Conservation (phyloP, 805 yeast genomes). For the Spathaspora gorwiae region DNA sequence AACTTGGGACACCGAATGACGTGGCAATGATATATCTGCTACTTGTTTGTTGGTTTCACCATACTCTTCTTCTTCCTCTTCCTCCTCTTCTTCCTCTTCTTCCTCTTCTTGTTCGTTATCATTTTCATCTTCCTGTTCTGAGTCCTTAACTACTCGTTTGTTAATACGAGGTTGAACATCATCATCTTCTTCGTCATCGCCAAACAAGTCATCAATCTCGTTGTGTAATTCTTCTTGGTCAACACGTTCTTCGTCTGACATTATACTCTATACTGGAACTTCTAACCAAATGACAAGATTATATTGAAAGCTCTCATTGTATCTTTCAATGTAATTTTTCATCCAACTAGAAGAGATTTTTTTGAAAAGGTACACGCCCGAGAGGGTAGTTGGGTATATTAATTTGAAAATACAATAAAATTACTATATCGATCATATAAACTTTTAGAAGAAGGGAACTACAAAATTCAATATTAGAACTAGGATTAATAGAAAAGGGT, state of each 20-base stretch:
- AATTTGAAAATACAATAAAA: no score
- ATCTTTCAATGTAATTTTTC: no score
- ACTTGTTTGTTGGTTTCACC: conserved; percentile 31
- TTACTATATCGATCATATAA: no score
- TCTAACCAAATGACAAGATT: no score
- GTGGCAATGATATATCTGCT: conserved; percentile 39
- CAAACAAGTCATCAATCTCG: conserved; percentile 34
- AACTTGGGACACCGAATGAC: conserved; percentile 42
- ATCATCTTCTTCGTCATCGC: conserved; percentile 20
- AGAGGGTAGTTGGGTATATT: no score
- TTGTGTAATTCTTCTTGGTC: conserved; percentile 12
- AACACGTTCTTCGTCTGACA: conserved; percentile 22
- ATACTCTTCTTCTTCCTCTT: conserved; percentile 24
- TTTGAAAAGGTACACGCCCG: no score
- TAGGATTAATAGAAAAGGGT: no score
- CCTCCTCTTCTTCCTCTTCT: conserved; percentile 10
- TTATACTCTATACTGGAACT: conserved; percentile 1
- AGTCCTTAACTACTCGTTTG: conserved; percentile 11
- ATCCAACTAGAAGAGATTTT: no score
- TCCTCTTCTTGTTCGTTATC: conserved; percentile 13
- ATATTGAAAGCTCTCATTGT: no score
- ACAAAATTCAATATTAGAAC: no score
- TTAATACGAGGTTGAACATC: neutral
- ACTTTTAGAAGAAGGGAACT: no score
- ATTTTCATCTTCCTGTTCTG: conserved; percentile 6